Percentiles rank a stretch among this genome's conserved stretches.
Evolutionary conservation across 129 eudicot genomes (phyloP).

Genomic region (Oenanthe sinensis): DNA sequence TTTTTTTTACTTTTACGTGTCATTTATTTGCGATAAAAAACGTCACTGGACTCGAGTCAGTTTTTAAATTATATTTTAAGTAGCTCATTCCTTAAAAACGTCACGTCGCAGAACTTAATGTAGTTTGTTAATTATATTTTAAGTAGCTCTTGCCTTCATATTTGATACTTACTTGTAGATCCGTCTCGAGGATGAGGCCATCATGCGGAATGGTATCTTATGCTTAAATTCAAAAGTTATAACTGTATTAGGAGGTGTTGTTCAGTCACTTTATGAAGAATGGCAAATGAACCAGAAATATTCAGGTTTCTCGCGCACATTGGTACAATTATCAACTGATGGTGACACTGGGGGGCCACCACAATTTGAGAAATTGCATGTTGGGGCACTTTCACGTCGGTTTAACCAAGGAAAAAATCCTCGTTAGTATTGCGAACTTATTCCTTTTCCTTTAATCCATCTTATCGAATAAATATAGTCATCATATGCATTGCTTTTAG

Average conservation of each 20-base stretch:
- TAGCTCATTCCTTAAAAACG: neutral
- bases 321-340: constrained; percentile 31
- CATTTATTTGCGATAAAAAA: neutral
- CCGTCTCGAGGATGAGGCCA: constrained; percentile 56
- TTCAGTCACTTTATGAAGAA: constrained; percentile 78
- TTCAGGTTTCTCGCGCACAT: constrained; percentile 61
- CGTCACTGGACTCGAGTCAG: neutral
- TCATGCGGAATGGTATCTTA: constrained; percentile 49
- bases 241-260: constrained; percentile 74
- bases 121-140: neutral
- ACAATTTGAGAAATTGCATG: constrained; percentile 75
- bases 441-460: neutral
- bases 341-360: constrained; percentile 62
- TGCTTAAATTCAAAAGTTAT: constrained; percentile 57
- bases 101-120: neutral
- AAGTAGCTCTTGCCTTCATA: constrained; percentile 14
- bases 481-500: neutral
- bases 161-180: constrained; percentile 55
- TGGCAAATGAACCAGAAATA: constrained; percentile 91
- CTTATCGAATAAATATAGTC: neutral
- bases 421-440: constrained; percentile 24
- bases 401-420: constrained; percentile 32
- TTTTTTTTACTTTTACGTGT: neutral
- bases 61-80: neutral
- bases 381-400: constrained; percentile 35